These are phyloP conservation scores for Periglandula ipomoeae DNA, from an alignment of 2,329 filamentous ascomycete genomes.

Conservation along the genomic window DNA sequence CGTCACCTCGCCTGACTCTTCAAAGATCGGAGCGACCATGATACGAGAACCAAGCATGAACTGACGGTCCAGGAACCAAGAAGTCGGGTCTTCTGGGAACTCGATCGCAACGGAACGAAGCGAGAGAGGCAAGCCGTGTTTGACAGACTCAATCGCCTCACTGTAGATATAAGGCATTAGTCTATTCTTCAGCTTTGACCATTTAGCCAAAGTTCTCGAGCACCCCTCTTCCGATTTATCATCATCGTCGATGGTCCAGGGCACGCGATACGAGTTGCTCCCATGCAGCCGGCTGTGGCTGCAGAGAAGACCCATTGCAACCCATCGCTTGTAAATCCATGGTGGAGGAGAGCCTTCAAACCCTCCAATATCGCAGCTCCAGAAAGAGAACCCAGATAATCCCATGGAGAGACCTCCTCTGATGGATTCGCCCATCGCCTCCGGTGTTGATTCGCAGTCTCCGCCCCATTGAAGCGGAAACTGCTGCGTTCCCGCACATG, in stretches of 20 bases:
- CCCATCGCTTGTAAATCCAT: not conserved
- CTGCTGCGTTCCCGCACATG: slow-evolving; percentile 58
- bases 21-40: no score
- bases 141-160: slow-evolving; percentile 31
- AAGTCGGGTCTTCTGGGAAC: slow-evolving; percentile 60
- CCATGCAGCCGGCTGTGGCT: not conserved
- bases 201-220: slow-evolving; percentile 38
- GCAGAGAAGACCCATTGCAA: not conserved
- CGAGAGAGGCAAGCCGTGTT: no score
- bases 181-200: slow-evolving; percentile 40
- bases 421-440: slow-evolving; percentile 63
- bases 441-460: slow-evolving; percentile 65
- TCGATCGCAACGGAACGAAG: slow-evolving; percentile 60
- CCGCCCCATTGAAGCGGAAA: slow-evolving; percentile 67
- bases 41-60: slow-evolving; percentile 63
- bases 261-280: not conserved
- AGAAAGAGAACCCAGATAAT: slow-evolving; percentile 57
- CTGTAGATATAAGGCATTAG: slow-evolving; percentile 44
- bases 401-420: slow-evolving; percentile 56
- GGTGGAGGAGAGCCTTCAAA: slow-evolving; percentile 38
- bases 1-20: no score
- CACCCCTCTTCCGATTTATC: slow-evolving; percentile 45
- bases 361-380: slow-evolving; percentile 62
- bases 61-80: slow-evolving; percentile 59
- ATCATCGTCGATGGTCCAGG: not conserved